phyloP scores from a whole-genome alignment of 2,329 filamentous ascomycete genomes.

The Pyrenophora seminiperda region DNA sequence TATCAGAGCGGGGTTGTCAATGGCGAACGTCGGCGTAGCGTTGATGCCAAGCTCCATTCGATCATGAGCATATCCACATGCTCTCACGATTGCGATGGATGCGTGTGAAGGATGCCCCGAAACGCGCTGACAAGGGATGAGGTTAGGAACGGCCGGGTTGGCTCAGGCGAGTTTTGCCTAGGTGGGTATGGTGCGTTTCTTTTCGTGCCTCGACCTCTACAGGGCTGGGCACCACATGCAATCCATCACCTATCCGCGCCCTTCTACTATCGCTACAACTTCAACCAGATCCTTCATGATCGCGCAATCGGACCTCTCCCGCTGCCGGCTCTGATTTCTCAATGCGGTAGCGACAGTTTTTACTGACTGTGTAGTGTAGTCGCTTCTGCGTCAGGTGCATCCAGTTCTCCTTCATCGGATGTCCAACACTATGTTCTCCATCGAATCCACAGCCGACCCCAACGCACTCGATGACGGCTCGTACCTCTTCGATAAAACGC shows the following conservation, averaged over 20 bases:
- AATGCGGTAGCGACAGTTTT: slow-evolving; percentile 29
- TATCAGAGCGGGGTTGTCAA: slow-evolving; percentile 16
- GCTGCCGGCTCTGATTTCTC: slow-evolving; percentile 15
- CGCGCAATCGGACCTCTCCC: slow-evolving; percentile 20
- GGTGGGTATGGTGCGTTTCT: slow-evolving; percentile 29
- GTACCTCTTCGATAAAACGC: slow-evolving; percentile 42
- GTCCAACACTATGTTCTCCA: slow-evolving; percentile 42
- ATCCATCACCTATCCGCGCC: slow-evolving; percentile 28
- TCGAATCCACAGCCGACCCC: slow-evolving; percentile 41
- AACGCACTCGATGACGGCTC: slow-evolving; percentile 43
- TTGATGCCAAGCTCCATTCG: slow-evolving; percentile 10
- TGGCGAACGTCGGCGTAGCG: slow-evolving; percentile 9
- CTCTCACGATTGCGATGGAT: slow-evolving; percentile 2
- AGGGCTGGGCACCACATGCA: slow-evolving; percentile 14
- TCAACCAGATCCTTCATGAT: slow-evolving; percentile 37
- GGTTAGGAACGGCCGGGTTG: slow-evolving; percentile 20
- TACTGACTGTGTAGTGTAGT: slow-evolving; percentile 24
- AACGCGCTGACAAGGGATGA: slow-evolving; percentile 11
- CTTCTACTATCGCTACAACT: slow-evolving; percentile 35
- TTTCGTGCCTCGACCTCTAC: slow-evolving; percentile 36
- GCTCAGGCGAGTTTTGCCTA: slow-evolving; percentile 23
- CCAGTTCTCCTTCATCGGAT: slow-evolving; percentile 26
- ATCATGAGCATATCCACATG: slow-evolving; percentile 3
- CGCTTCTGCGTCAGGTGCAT: slow-evolving; percentile 37
- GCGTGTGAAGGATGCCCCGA: neutral